phyloP scores from a whole-genome alignment of 2,329 filamentous ascomycete genomes.

The Mariannaea sp. region DNA sequence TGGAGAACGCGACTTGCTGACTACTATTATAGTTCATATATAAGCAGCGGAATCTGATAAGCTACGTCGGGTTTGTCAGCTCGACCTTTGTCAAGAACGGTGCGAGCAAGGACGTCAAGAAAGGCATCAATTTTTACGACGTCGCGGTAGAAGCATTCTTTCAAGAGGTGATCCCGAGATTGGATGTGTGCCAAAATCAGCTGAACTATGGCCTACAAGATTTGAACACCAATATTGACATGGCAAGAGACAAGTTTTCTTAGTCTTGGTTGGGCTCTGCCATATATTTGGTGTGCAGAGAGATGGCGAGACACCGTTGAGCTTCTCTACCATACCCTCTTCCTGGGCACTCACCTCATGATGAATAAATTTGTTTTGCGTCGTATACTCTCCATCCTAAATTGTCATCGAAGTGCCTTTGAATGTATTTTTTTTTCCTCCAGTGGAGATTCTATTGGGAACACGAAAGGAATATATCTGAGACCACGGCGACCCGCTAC shows the following conservation, averaged over 20 bases:
- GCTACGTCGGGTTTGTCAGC: neutral
- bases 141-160: neutral
- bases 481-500: neutral
- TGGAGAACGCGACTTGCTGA: neutral
- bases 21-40: slow-evolving; percentile 1
- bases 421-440: no score
- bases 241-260: neutral
- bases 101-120: neutral
- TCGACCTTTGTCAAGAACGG: neutral
- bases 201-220: neutral
- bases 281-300: no score
- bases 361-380: no score
- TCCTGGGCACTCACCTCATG: no score
- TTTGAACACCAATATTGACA: neutral
- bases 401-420: no score
- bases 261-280: neutral
- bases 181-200: neutral
- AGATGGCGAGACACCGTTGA: no score
- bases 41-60: neutral
- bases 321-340: no score
- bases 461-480: neutral
- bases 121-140: neutral
- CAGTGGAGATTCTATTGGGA: neutral
- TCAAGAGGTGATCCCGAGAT: neutral
- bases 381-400: no score